A percentile compares a stretch with the other conserved stretches of the same genome.
Conservation (phyloP, 345 rosid species). For the Lumnitzera littorea region DNA sequence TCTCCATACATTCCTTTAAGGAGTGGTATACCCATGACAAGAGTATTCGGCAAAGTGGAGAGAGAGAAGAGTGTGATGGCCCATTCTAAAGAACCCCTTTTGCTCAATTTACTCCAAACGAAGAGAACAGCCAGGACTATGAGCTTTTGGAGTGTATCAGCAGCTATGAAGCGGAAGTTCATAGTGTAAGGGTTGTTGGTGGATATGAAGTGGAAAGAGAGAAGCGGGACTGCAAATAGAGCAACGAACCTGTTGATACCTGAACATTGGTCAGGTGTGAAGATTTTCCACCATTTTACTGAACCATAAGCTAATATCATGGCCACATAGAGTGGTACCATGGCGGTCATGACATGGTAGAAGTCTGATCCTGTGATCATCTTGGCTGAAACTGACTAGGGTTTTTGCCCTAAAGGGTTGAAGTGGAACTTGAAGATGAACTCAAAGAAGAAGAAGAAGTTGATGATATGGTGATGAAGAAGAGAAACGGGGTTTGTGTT, state of each 20-base stretch:
- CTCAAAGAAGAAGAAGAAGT: slow-evolving; percentile 5
- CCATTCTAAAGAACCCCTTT: slow-evolving; percentile 81
- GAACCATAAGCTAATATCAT: slow-evolving; percentile 94
- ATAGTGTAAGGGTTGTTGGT: slow-evolving; percentile 71
- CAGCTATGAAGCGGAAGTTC: slow-evolving; percentile 88
- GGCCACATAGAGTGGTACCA: slow-evolving; percentile 91
- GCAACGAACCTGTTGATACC: slow-evolving; percentile 98
- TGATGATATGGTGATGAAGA: slow-evolving; percentile 1
- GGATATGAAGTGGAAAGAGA: slow-evolving; percentile 96
- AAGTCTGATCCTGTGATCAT: slow-evolving; percentile 74
- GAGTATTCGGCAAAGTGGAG: slow-evolving; percentile 86
- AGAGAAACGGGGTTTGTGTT: not conserved
- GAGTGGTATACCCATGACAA: slow-evolving; percentile 96
- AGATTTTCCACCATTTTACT: slow-evolving; percentile 97
- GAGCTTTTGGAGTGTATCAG: slow-evolving; percentile 82
- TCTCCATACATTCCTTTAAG: slow-evolving; percentile 87
- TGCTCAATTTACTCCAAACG: slow-evolving; percentile 53
- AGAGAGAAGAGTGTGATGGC: slow-evolving; percentile 87
- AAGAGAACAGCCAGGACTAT: slow-evolving; percentile 56
- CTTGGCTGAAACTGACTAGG: not conserved
- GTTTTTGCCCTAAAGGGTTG: not conserved
- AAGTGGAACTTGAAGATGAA: slow-evolving; percentile 1
- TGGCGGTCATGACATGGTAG: slow-evolving; percentile 88
- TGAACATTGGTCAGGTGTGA: slow-evolving; percentile 92
- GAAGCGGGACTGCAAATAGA: slow-evolving; percentile 85